Base-by-base conservation (phyloP, 257 asterid genomes). In the Solanum arcanum region DNA sequence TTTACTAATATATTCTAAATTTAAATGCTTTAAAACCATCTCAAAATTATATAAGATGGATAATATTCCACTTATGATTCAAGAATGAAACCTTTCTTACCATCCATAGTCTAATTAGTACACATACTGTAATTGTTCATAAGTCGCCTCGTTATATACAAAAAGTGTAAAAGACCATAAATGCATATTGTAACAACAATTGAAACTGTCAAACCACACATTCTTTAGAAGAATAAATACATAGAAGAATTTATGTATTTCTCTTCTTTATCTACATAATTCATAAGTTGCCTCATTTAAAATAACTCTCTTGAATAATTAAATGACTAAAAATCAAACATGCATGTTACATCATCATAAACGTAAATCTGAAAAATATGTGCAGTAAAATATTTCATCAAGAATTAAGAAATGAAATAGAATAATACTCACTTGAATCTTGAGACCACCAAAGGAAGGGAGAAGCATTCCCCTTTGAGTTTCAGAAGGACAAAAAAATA, bases 391-490 rank as follows among this genome's bases (percentile, higher is more conserved):
- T 31, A 62, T 59, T 21, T 15, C 37, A 25, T 39, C 39, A 84
- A 84, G 80, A 70, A 46, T 41, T 41, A 46, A 31, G 31, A 46
- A 39, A 86, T 20, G 20, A 44, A 44, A 69, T 37, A 13, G 12
- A 37, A 49, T 33, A 73, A 86, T 9, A 60, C 87, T 11, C 13
- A 70, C 62, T 74, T 46, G 72, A 37, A 41, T 60, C n/a, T 85
- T 68, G 52, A 52, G 83, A 35, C 73, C 72, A 86, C 6, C 18
- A 25, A 49, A 73, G 73, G 60, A 86, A 86, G 59, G 35, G 56
- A 73, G 73, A 86, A 33, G 31, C 56, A 73, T 73, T 52, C 88
- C 84, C 88, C 27, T 68, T 70, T 70, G 88, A 86, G 82, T 68
- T 86, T 86, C 83, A 70, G 11, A 86, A 46, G 35, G 37, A 35